Evolutionary conservation across 495 filamentous ascomycete genomes (phyloP).

Genomic region (Hyaloscypha variabilis): DNA sequence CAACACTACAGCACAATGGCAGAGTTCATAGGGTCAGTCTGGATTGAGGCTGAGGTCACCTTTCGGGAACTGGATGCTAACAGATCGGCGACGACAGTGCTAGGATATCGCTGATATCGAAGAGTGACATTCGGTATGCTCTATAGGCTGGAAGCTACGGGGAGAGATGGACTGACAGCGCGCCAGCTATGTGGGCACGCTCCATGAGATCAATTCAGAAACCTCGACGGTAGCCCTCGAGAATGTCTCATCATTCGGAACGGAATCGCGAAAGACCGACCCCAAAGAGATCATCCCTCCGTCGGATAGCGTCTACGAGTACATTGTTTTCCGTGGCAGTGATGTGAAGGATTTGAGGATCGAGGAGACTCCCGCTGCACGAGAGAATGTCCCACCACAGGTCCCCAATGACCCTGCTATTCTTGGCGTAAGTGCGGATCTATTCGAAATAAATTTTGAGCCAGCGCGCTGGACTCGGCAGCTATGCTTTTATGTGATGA

Average conservation of each 20-base stretch:
- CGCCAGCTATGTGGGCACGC: constrained; percentile 85
- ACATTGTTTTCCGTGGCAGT: constrained; percentile 98
- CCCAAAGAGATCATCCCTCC: constrained; percentile 79
- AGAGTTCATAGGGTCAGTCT: constrained; percentile 62
- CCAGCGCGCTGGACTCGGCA: constrained; percentile 2
- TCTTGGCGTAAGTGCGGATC: constrained; percentile 77
- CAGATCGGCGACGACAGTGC: constrained; percentile 48
- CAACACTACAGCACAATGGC: constrained; percentile 47
- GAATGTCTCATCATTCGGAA: constrained; percentile 89
- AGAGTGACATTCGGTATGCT: constrained; percentile 73
- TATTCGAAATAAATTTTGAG: background rate
- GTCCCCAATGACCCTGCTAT: constrained; percentile 97
- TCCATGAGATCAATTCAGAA: constrained; percentile 98
- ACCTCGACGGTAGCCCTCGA: constrained; percentile 94
- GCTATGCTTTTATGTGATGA: constrained; percentile 64
- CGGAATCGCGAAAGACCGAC: constrained; percentile 81
- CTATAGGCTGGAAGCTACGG: background rate
- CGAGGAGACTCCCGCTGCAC: constrained; percentile 67
- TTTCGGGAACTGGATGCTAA: constrained; percentile 27
- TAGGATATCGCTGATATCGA: constrained; percentile 89
- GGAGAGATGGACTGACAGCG: constrained; percentile 33
- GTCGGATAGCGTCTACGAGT: constrained; percentile 89
- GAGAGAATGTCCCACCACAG: constrained; percentile 74
- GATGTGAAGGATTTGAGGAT: constrained; percentile 98
- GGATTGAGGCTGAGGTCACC: constrained; percentile 5